phyloP scores from a whole-genome alignment of 768 basidiomycete genomes.

The Boletus huronensis region DNA sequence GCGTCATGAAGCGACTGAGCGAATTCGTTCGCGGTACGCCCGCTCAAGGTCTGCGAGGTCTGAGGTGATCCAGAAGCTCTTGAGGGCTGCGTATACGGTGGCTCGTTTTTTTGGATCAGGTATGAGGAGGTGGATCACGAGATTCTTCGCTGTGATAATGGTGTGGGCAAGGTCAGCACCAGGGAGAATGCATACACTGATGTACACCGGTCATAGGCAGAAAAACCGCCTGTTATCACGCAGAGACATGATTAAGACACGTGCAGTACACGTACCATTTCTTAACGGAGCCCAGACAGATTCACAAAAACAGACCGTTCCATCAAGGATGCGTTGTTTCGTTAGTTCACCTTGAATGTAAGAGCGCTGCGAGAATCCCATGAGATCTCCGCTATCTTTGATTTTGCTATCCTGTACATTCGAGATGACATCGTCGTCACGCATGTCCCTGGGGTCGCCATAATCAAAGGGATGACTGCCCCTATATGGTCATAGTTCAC shows the following conservation, averaged over 20 bases:
- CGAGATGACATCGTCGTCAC: constrained; percentile 5
- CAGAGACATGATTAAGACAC: not conserved
- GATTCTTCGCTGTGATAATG: constrained; percentile 41
- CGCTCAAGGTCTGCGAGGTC: constrained; percentile 60
- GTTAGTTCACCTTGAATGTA: constrained; percentile 53
- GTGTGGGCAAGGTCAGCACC: constrained; percentile 5
- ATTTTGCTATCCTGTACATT: constrained; percentile 19
- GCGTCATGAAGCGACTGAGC: constrained; percentile 12
- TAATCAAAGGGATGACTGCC: constrained; percentile 79
- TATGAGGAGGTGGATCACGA: constrained; percentile 60
- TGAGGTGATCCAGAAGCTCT: constrained; percentile 61
- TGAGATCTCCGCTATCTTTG: constrained; percentile 35
- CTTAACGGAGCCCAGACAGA: constrained; percentile 53
- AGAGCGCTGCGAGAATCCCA: constrained; percentile 32
- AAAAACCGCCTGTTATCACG: not conserved
- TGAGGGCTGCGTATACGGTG: constrained; percentile 59
- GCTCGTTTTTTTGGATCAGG: constrained; percentile 55
- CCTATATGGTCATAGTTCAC: constrained; percentile 34
- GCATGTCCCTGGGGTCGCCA: constrained; percentile 30
- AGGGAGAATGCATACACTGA: not conserved
- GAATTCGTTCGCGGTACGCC: constrained; percentile 57
- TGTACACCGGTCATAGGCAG: not conserved
- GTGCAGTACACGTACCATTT: constrained; percentile 47
- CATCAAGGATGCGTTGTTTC: constrained; percentile 67
- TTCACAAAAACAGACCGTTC: constrained; percentile 53